Evolutionary conservation across 208 protist species (phyloP), one percentile per base, ranked within the genome.

Genomic region (Naegleria fowleri): DNA sequence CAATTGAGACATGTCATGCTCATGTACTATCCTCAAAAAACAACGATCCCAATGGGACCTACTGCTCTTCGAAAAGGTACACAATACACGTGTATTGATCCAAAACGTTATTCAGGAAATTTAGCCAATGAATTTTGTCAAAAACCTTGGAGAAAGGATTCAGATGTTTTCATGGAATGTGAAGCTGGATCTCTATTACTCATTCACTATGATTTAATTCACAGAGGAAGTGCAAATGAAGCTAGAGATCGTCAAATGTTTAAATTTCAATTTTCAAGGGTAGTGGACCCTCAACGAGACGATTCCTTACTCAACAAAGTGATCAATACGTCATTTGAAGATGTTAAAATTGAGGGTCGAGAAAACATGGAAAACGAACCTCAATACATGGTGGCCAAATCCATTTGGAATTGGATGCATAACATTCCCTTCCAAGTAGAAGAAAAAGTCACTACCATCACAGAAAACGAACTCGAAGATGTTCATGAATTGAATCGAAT

Each of bases 191-290:
- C 48, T 29, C 38, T 89, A 29, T 67, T 89, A 40, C 33, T 89
- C 4, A 89, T 89, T 33, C 86, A 89, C 22, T 89, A 89, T 89
- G 86, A 89, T 89, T 15, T 89, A 4, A 40, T 89, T n/a, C 86
- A 89, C 40, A 33, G 29, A 29, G 85, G 85, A 48, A 59, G 41
- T 25, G 7, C 5, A 0, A 58, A 88, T 39, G 41, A 25, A 29
- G 9, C 16, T 6, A 3, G n/a, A 36, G 25, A 88, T 11, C 51
- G 85, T 38, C 9, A 19, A 55, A 88, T 88, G 85, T 88, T 58
- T 29, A 88, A 88, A 58, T 88, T 88, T 58, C 85, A 88, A 88
- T 88, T 88, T 29, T 36, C 6, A 59, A 88, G 85, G 58, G 16
- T 39, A 38, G 33, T 58, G 0, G 43, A 39, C 39, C 85, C 85